Base-by-base conservation (phyloP, 2,329 filamentous ascomycete genomes). In the Drechslerella coelobrocha region DNA sequence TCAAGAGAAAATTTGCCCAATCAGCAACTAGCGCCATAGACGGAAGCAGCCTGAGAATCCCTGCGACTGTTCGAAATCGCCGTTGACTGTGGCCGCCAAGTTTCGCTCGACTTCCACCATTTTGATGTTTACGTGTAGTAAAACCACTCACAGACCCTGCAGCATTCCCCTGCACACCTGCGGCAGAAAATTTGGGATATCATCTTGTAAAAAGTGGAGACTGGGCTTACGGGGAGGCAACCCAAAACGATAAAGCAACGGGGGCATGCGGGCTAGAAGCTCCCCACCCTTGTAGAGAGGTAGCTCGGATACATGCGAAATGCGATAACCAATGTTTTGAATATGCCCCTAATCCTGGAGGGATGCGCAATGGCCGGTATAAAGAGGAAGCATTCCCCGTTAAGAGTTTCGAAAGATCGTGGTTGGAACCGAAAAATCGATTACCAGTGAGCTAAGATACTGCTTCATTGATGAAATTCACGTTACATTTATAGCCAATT, bases 111-210 rank as follows among this genome's bases (percentile, higher is more conserved):
- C 29, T 62, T 63, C 47, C 34, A 63, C 59, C 57, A 45, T 62
- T 62, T 69, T 62, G 23, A 39, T 59, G 14, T n/a, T 14, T 39
- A 50, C n/a, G n/a, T n/a, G 29, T 26, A 45, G 27, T 60, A 71
- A 71, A 71, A 71, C 66, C 66, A 71, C 66, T 71, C 66, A 63
- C 56, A 29, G 31, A 24, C 66, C 59, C 53, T 71, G 66, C 57
- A 57, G 29, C 41, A 45, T 21, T 27, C 51, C 65, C 65, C 43
- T 61, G 59, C 23, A 63, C 53, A 63, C 57, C 59, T 60, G 59
- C 66, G 66, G 59, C 59, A 71, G 59, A 47, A 63, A 71, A 59
- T 10, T 24, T 24, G 53, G 55, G 41, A 57, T 52, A 71, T 63
- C 56, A 71, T 71, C 63, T 53, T 56, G 59, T 47, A 71, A 61